These are phyloP conservation scores for Magnusiomyces fungicola DNA, from an alignment of 1,139 yeast species.

Conservation along the genomic window DNA sequence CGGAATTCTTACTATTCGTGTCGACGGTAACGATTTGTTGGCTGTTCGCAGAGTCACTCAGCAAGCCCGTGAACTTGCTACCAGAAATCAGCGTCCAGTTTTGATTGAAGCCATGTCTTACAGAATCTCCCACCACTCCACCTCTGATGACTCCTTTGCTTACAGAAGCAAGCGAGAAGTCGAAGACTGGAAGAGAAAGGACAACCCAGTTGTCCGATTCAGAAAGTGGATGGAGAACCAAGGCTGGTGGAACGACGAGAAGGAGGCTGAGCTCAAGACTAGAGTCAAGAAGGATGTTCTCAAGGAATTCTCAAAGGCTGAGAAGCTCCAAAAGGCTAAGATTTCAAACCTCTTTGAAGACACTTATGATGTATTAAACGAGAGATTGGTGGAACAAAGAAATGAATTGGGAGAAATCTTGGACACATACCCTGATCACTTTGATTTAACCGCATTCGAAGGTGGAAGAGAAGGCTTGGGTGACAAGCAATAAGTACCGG, in stretches of 20 bases:
- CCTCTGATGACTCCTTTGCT: slow-evolving; percentile 35
- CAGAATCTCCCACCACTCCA: slow-evolving; percentile 34
- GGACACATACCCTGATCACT: slow-evolving; percentile 29
- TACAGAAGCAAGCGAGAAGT: slow-evolving; percentile 32
- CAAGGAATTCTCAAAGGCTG: slow-evolving; percentile 29
- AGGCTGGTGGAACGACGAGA: slow-evolving; percentile 31
- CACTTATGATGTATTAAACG: slow-evolving; percentile 23
- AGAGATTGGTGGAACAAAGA: slow-evolving; percentile 25
- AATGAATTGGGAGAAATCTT: slow-evolving; percentile 28
- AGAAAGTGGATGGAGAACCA: slow-evolving; percentile 31
- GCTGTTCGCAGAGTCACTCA: slow-evolving; percentile 32
- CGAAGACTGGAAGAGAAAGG: slow-evolving; percentile 33
- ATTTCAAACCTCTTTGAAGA: slow-evolving; percentile 28
- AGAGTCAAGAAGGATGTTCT: slow-evolving; percentile 25
- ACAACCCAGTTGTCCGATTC: slow-evolving; percentile 32
- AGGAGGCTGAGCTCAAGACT: slow-evolving; percentile 25
- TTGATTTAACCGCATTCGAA: slow-evolving; percentile 26
- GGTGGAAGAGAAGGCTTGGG: slow-evolving; percentile 24
- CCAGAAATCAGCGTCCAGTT: slow-evolving; percentile 29
- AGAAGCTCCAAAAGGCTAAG: slow-evolving; percentile 29
- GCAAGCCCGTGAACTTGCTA: slow-evolving; percentile 29
- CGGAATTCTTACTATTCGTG: slow-evolving; percentile 33
- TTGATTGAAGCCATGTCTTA: slow-evolving; percentile 35
- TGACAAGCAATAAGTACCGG: slow-evolving; percentile 13
- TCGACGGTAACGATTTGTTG: slow-evolving; percentile 33